Base-by-base conservation (phyloP, 2,329 filamentous ascomycete genomes). In the Xylaria sp. region DNA sequence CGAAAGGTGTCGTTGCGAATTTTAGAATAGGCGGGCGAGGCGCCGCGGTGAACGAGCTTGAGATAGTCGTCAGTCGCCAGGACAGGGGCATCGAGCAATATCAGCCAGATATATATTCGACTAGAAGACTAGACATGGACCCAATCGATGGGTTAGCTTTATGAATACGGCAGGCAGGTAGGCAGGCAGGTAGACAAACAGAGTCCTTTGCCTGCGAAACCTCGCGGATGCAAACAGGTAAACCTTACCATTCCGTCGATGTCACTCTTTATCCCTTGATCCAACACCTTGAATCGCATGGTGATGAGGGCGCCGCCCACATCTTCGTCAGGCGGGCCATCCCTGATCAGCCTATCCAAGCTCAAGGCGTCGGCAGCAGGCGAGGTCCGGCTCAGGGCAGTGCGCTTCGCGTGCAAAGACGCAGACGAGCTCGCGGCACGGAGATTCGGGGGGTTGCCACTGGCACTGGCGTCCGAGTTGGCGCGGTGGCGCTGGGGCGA, bases 1-100 rank as follows among this genome's bases (percentile, higher is more conserved):
- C 96, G 93, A 80, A 98, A 98, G 49, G 96, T 98, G 80, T 99
- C 96, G 82, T 99, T 98, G 79, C 94, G 93, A 78, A 99, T 99
- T 83, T 99, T 99, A 76, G 93, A 90, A 83, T 99, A 97, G 55
- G 94, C 94, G 0, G 95, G 94, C 2, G 95, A 98, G 28, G 95
- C 92, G 71, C 96, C 95, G 72, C 96, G 93, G 78, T 97, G 94
- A 73, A 99, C 92, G 54, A 98, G 91, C 66, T 89, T 88, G 72
- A 98, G 92, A 80, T 99, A 99, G 70, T 91, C 87, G 76, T 97
- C 93, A 67, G 96, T 97, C 54, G 91, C 88, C 71, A 98, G 85
- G 52, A 97, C 90, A 7, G 94, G 91, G 39, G 94, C 91, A 78
- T 97, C 93, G 75, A 99, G 91, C 13, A 99, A 89, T 74, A 97